Evolutionary conservation across 208 protist species (phyloP).

Genomic region (Wallacemonas sp.): DNA sequence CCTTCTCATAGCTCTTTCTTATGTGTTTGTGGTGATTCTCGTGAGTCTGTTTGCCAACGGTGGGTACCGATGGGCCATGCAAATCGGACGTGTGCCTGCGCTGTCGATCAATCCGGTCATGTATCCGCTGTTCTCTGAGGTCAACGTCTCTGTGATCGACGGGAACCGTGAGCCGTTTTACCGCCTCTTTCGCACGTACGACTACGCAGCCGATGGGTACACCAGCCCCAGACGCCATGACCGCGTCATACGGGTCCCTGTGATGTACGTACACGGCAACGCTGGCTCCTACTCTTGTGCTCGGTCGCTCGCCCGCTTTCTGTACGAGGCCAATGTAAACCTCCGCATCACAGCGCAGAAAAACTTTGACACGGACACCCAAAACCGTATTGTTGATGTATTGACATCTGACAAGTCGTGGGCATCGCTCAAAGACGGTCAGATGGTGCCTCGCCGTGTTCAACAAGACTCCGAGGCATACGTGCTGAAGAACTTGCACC

Average conservation of each 20-base stretch:
- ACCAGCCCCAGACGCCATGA: conserved; percentile 22
- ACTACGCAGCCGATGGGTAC: conserved; percentile 61
- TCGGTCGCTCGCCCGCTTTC: conserved; percentile 65
- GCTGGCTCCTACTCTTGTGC: conserved; percentile 76
- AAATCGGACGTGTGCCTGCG: conserved; percentile 41
- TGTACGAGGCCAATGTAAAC: conserved; percentile 58
- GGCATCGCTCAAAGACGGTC: conserved; percentile 23
- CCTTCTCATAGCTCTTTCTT: conserved; percentile 14
- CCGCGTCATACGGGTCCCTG: conserved; percentile 46
- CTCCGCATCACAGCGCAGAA: background rate
- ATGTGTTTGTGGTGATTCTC: conserved; percentile 29
- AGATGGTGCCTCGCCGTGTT: conserved; percentile 30
- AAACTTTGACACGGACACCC: background rate
- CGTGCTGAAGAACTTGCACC: conserved; percentile 34
- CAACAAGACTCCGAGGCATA: conserved; percentile 46
- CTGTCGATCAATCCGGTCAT: conserved; percentile 54
- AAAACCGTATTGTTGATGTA: background rate
- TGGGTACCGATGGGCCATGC: conserved; percentile 50
- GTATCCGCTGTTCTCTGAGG: conserved; percentile 43
- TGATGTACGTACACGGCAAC: conserved; percentile 83
- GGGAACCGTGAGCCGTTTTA: conserved; percentile 50
- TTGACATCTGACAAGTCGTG: conserved; percentile 18
- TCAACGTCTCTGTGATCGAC: conserved; percentile 31
- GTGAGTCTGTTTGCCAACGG: conserved; percentile 28
- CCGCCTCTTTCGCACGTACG: conserved; percentile 57